phyloP scores from a whole-genome alignment of 768 basidiomycete genomes.

The Trametes elegans region DNA sequence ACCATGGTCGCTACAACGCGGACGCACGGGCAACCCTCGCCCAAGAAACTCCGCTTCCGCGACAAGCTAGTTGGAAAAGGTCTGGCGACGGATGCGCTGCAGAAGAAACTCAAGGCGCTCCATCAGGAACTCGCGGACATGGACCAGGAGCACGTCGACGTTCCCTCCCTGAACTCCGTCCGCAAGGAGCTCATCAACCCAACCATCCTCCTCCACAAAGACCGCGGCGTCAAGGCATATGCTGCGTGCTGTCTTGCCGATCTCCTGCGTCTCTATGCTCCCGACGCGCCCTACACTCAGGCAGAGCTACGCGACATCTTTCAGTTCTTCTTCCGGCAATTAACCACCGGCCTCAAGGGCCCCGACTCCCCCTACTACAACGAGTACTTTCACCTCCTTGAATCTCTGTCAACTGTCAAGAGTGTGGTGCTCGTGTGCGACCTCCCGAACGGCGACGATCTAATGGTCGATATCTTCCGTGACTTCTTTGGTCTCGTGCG shows the following conservation, averaged over 20 bases:
- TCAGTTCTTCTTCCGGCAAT: slow-evolving; percentile 91
- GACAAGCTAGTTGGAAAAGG: slow-evolving; percentile 82
- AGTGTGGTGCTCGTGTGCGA: slow-evolving; percentile 93
- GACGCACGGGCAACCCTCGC: slow-evolving; percentile 47
- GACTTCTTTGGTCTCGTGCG: slow-evolving; percentile 79
- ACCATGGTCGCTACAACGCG: slow-evolving; percentile 77
- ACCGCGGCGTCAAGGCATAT: slow-evolving; percentile 93
- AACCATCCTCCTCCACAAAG: slow-evolving; percentile 88
- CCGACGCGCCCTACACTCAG: slow-evolving; percentile 93
- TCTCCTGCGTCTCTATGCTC: slow-evolving; percentile 89
- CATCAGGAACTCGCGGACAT: slow-evolving; percentile 74
- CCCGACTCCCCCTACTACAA: slow-evolving; percentile 82
- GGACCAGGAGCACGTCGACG: slow-evolving; percentile 87
- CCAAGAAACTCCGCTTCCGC: slow-evolving; percentile 69
- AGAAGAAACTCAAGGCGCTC: slow-evolving; percentile 83
- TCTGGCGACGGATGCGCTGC: slow-evolving; percentile 74
- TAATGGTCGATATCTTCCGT: slow-evolving; percentile 80
- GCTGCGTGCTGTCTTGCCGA: slow-evolving; percentile 94
- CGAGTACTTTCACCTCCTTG: slow-evolving; percentile 93
- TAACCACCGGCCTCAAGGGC: slow-evolving; percentile 69
- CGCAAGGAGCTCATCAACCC: slow-evolving; percentile 79
- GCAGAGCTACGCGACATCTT: slow-evolving; percentile 93
- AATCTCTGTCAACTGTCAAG: slow-evolving; percentile 92
- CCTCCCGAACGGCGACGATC: slow-evolving; percentile 80
- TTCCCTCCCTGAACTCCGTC: slow-evolving; percentile 61